Evolutionary conservation across 2,329 filamentous ascomycete species (phyloP).

Genomic region (Colletotrichum sublineola): DNA sequence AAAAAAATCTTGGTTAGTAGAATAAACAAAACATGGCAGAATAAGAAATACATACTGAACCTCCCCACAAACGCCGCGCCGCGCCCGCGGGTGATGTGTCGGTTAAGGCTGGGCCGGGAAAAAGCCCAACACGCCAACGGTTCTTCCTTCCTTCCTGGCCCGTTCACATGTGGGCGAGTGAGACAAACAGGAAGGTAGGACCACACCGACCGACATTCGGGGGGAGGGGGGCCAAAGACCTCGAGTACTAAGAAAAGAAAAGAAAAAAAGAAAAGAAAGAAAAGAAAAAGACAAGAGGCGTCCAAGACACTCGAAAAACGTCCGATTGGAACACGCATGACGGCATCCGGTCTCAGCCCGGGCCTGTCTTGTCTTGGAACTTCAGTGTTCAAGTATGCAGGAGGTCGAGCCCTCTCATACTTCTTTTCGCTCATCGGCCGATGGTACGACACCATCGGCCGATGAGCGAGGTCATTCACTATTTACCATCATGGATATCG

Average conservation of each 20-base stretch:
- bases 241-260: slow-evolving; percentile 13
- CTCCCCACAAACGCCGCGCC: neutral
- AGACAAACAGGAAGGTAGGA: neutral
- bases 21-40: neutral
- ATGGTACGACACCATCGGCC: neutral
- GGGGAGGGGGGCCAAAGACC: neutral
- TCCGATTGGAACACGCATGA: slow-evolving; percentile 16
- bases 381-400: neutral
- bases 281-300: neutral
- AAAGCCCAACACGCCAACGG: neutral
- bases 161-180: neutral
- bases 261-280: too few species aligned
- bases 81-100: slow-evolving; percentile 6
- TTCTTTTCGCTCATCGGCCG: neutral
- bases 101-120: slow-evolving; percentile 3
- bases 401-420: neutral
- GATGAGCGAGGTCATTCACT: neutral
- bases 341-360: neutral
- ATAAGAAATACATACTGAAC: neutral
- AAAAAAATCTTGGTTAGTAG: too few species aligned
- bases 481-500: neutral
- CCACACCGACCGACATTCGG: neutral
- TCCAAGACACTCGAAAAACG: slow-evolving; percentile 2
- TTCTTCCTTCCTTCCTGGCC: neutral
- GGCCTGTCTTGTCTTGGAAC: slow-evolving; percentile 10